Percentiles rank a stretch among this genome's conserved stretches.
Evolutionary conservation across 176 grass and related monocot species (phyloP).

Genomic region (Triticum monococcum): DNA sequence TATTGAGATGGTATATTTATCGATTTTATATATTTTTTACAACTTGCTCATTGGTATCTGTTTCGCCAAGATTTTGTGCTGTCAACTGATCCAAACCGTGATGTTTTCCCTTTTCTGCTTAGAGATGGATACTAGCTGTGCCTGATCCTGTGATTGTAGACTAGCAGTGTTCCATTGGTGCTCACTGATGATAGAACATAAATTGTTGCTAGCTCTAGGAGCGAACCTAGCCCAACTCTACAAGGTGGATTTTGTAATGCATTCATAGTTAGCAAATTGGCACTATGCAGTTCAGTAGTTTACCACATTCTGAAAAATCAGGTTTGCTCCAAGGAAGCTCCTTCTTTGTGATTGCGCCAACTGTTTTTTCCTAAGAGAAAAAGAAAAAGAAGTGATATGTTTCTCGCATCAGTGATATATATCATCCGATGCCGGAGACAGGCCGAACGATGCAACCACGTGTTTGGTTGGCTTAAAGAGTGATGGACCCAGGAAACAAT

Average conservation of each 20-base stretch:
- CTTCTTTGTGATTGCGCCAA: neutral
- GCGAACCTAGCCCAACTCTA: neutral
- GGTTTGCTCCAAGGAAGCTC: too few relatives aligned
- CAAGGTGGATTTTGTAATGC: neutral
- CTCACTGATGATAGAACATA: neutral
- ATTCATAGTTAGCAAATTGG: neutral
- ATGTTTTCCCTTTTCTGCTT: too few relatives aligned
- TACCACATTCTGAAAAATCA: neutral
- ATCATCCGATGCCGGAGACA: neutral
- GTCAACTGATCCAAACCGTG: too few relatives aligned
- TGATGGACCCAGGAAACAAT: too few relatives aligned
- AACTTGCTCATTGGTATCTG: too few relatives aligned
- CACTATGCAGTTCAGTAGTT: neutral
- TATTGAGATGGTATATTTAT: too few relatives aligned
- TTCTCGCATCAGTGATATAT: neutral
- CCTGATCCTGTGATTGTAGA: too few relatives aligned
- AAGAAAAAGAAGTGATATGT: neutral
- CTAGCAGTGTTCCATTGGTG: neutral
- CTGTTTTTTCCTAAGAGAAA: neutral
- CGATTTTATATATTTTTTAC: too few relatives aligned
- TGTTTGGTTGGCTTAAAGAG: too few relatives aligned
- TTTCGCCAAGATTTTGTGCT: too few relatives aligned
- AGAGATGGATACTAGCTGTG: neutral
- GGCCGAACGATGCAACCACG: too few relatives aligned
- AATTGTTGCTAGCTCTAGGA: neutral